Base-by-base conservation (phyloP, 2,329 filamentous ascomycete species). In the Talaromyces funiculosus region DNA sequence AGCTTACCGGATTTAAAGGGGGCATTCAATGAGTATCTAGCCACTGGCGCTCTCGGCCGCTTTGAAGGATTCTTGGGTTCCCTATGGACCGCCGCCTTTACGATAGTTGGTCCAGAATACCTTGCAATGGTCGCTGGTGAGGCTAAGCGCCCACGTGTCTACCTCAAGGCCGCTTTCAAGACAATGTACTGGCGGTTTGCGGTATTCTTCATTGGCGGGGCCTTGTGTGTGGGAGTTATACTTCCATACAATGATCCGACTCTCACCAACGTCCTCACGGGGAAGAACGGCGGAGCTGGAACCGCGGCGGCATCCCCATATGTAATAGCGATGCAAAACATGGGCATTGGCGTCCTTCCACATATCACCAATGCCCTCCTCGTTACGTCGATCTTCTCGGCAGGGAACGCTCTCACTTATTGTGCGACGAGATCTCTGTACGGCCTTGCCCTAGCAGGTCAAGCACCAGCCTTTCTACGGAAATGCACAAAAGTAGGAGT, bases 341-440 rank as follows among this genome's bases (percentile, higher is more conserved):
- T 86, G 31, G 87, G 87, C 43, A 84, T 90, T 59, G 75, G 77
- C 7, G 81, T 84, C 3, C 82, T 90, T 2, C 82, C 85, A 4
- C 78, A 84, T 66, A 86, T 92, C 69, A 86, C 93, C 79, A 93
- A 92, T 72, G 89, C 85, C n/a, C 85, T 91, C 8, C 83, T 92
- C 9, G 79, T 93, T 18, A 90, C 88, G 0, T 89, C 89, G 2
- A 89, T 92, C 8, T 84, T 91, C 66, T 90, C 88, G 0, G 89
- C 90, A 9, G 90, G 88, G 63, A 90, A 89, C 75, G 89, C 88
- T 14, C 89, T 90, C 74, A 82, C 92, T 61, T 90, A 89, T 76
- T 88, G 86, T 40, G 86, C 85, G 62, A 86, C 84, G 60, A 85
- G 88, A 22, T 86, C 88, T 40, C 78, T 90, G 42, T 80, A 89